Evolutionary conservation across 495 filamentous ascomycete species (phyloP).

Genomic region (Penicillium subrubescens): DNA sequence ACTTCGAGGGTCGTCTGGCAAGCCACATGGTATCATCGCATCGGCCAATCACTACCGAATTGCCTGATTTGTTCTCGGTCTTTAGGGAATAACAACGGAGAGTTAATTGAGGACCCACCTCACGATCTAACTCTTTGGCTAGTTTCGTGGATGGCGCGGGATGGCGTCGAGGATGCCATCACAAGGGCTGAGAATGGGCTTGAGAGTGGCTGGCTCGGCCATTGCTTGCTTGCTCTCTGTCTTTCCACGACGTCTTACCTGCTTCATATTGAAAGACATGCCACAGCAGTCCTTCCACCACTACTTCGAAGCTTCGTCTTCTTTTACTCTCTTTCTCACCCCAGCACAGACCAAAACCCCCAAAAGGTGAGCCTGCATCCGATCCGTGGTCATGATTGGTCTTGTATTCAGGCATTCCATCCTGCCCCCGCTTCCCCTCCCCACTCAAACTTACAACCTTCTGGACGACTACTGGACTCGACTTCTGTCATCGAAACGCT

Average conservation of each 20-base stretch:
- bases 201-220: neutral
- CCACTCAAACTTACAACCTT: neutral
- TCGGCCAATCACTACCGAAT: conserved; percentile 6
- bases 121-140: neutral
- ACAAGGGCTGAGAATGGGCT: neutral
- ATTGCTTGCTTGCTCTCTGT: neutral
- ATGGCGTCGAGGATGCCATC: neutral
- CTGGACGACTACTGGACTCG: neutral
- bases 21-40: conserved; percentile 33
- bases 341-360: neutral
- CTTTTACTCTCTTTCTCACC: neutral
- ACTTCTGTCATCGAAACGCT: neutral
- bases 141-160: neutral
- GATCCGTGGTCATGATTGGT: neutral
- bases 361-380: neutral
- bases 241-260: no score
- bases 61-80: conserved; percentile 4
- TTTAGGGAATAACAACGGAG: conserved; percentile 2
- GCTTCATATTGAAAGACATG: neutral
- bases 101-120: neutral
- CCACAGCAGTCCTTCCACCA: neutral
- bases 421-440: neutral
- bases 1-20: conserved; percentile 20
- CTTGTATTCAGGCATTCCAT: neutral
- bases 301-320: neutral